Base-by-base conservation (phyloP, 306 rosid species). In the Abrus precatorius region DNA sequence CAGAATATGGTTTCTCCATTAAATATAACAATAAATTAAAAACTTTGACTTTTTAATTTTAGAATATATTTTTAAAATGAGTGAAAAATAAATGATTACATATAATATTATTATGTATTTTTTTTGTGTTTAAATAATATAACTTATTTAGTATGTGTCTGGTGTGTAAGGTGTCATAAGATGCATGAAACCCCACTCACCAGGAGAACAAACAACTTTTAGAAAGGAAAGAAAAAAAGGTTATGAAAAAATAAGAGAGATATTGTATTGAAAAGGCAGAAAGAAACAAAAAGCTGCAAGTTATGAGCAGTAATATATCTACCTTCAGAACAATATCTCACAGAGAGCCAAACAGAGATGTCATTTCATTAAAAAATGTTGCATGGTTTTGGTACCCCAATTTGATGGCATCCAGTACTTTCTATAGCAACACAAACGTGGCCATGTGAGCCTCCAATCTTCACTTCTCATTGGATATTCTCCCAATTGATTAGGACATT, bases 301-400 rank as follows among this genome's bases (percentile, higher is more conserved):
- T 61, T 27, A 71, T 74, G 78, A 83, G 65, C 47, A 83, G 85
- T 65, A 74, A 81, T 69, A 81, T 69, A 80, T 85, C 61, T 70
- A 77, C 52, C 78, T 69, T 64, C 84, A 74, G 86, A 78, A 85
- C 76, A 85, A 74, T 80, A 80, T 77, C 76, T 82, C 50, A 67
- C 32, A 77, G 81, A 40, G 73, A 53, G 82, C 69, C 87, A 86
- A 82, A 82, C 76, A 80, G 80, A 79, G 84, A 80, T 85, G 81
- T 81, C 82, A 71, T 82, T 85, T 79, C 85, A 83, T 82, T 71
- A 75, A 71, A 85, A 20, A 84, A 75, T 52, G 64, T 86, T 81
- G 69, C 86, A 88, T 86, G 76, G 33, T 65, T 83, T 74, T 75
- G 85, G 86, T 33, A 81, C 82, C 86, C 81, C 78, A 76, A 38